phyloP scores from a whole-genome alignment of 2,329 filamentous ascomycete genomes.

The Phaeosphaeria sp. region DNA sequence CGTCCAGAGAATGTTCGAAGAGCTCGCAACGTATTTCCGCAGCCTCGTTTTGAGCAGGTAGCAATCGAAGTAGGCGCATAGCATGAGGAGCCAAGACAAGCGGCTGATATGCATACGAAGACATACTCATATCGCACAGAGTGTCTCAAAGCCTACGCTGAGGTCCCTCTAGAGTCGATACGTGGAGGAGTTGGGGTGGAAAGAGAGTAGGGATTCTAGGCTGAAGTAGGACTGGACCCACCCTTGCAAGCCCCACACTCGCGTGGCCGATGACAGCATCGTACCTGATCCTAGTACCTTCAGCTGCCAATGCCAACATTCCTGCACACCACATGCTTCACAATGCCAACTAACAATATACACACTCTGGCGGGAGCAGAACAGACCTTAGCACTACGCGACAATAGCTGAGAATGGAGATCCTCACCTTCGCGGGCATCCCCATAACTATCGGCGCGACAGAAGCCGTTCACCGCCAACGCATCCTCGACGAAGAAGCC shows the following conservation, averaged over 20 bases:
- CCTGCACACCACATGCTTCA: not conserved
- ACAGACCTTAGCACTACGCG: not conserved
- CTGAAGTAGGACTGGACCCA: not conserved
- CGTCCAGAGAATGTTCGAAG: constrained; percentile 4
- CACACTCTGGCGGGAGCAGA: not conserved
- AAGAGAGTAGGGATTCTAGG: not conserved
- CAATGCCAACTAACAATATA: not conserved
- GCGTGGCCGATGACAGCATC: constrained; percentile 34
- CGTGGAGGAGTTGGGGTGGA: not conserved
- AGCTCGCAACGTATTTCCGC: constrained; percentile 6
- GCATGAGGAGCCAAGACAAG: not conserved
- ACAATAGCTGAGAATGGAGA: constrained; percentile 27
- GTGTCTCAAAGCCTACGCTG: too few species aligned
- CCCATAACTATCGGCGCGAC: constrained; percentile 58
- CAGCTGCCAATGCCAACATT: constrained; percentile 14
- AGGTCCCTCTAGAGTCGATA: too few species aligned
- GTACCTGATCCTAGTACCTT: constrained; percentile 19
- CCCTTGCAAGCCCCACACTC: constrained; percentile 12
- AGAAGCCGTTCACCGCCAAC: constrained; percentile 58
- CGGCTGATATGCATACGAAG: constrained; percentile 10
- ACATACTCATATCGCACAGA: not conserved
- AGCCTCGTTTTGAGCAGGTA: not conserved
- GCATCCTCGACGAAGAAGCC: constrained; percentile 56
- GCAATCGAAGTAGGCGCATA: constrained; percentile 17
- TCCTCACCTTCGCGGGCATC: constrained; percentile 50